phyloP scores from a whole-genome alignment of 2,329 filamentous ascomycete genomes.

The Talaromyces sp. region DNA sequence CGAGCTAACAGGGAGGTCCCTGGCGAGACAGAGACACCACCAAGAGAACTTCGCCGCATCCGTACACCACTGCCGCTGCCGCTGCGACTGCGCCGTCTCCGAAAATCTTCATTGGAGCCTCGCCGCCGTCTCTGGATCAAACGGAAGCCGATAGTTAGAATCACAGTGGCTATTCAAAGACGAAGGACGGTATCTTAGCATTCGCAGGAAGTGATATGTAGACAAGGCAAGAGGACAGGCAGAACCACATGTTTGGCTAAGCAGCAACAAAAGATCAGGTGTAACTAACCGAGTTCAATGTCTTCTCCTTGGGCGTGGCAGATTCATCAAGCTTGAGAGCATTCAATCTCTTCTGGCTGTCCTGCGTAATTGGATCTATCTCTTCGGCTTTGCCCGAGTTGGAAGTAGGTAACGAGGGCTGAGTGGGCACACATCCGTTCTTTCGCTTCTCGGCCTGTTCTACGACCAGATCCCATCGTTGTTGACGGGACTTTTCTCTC shows the following conservation, averaged over 20 bases:
- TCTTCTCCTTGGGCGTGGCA: constrained; percentile 49
- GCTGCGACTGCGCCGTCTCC: constrained; percentile 38
- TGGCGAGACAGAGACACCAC: constrained; percentile 30
- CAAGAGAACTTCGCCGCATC: constrained; percentile 34
- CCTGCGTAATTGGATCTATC: constrained; percentile 71
- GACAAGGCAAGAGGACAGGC: constrained; percentile 13
- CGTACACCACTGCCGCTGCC: constrained; percentile 38
- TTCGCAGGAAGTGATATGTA: constrained; percentile 27
- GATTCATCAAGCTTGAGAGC: constrained; percentile 79
- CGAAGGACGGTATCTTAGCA: constrained; percentile 37
- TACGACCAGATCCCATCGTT: constrained; percentile 82
- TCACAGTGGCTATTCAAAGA: constrained; percentile 24
- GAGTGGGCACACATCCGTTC: constrained; percentile 37
- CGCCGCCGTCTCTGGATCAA: constrained; percentile 44
- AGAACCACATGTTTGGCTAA: constrained; percentile 9
- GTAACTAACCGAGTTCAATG: constrained; percentile 43
- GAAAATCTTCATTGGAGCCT: constrained; percentile 36
- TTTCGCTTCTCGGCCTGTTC: constrained; percentile 73
- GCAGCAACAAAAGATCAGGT: constrained; percentile 23
- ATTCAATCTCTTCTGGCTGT: constrained; percentile 82
- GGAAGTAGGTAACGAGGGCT: constrained; percentile 25
- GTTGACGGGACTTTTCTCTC: constrained; percentile 73
- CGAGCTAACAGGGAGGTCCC: constrained; percentile 34
- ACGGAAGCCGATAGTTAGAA: constrained; percentile 45
- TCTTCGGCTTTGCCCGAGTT: constrained; percentile 54